These are phyloP conservation scores for Mrakia gelida DNA, from an alignment of 768 basidiomycete species.

Conservation along the genomic window DNA sequence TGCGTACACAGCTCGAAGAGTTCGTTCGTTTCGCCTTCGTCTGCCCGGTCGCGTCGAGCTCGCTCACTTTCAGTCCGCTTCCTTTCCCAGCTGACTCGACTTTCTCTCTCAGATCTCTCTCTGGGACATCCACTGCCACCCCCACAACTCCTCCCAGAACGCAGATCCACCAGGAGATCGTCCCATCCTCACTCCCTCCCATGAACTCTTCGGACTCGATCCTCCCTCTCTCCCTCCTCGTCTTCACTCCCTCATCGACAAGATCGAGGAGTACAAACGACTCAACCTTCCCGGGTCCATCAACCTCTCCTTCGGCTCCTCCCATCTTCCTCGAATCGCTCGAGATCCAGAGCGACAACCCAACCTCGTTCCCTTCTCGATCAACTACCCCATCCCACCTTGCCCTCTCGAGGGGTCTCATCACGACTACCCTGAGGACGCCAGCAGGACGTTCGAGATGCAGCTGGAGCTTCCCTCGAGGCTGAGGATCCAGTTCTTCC, in stretches of 20 bases:
- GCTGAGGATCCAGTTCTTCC: background rate
- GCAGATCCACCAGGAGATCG: background rate
- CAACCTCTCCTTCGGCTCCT: background rate
- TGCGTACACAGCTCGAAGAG: background rate
- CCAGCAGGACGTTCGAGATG: background rate
- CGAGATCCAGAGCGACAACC: background rate
- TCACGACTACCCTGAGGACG: background rate
- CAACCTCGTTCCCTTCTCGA: background rate
- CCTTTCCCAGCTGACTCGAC: too few species aligned
- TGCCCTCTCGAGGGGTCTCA: background rate
- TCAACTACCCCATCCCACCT: background rate
- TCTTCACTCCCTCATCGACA: too few species aligned
- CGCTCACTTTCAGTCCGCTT: background rate
- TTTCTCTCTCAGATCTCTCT: background rate
- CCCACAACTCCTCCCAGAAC: background rate
- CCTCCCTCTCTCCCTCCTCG: background rate
- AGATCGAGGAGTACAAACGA: too few species aligned
- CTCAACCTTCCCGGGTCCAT: too few species aligned
- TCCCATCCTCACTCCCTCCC: background rate
- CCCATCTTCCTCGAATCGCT: background rate
- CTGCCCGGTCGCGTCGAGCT: too few species aligned
- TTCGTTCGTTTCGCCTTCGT: background rate
- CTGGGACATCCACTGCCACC: background rate
- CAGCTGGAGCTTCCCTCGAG: background rate
- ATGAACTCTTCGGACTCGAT: background rate